Conservation (phyloP, 495 filamentous ascomycete species). For the Trichoderma gamsii region DNA sequence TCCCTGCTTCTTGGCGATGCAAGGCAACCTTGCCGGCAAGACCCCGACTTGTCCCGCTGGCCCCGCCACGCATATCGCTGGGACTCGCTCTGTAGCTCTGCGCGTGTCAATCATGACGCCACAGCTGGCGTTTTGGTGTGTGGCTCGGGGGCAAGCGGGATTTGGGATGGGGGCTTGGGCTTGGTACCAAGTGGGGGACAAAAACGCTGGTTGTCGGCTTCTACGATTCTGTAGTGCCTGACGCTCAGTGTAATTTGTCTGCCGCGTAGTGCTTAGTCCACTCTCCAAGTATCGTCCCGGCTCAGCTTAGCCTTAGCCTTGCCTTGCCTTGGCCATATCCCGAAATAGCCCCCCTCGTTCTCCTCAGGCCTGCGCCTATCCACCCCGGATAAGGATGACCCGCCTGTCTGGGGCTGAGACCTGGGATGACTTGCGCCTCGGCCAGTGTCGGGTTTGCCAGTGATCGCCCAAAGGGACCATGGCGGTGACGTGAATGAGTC, state of each 20-base stretch:
- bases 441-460: not conserved
- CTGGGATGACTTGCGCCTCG: not conserved
- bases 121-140: not conserved
- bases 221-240: too few relatives aligned
- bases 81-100: not conserved
- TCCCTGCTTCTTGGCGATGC: constrained; percentile 15
- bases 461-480: not conserved
- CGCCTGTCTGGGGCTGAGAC: not conserved
- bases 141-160: not conserved
- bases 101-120: not conserved
- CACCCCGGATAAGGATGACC: not conserved
- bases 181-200: not conserved
- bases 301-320: not conserved
- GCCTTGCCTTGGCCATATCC: too few relatives aligned
- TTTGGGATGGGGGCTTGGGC: not conserved
- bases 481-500: not conserved
- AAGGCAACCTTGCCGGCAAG: not conserved
- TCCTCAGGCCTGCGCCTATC: not conserved
- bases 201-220: too few relatives aligned
- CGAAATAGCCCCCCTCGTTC: not conserved
- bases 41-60: constrained; percentile 7
- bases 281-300: too few relatives aligned
- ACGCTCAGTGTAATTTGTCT: too few relatives aligned
- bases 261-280: too few relatives aligned
- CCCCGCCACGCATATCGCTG: not conserved